phyloP scores from a whole-genome alignment of 2,329 filamentous ascomycete species.

The Emericellopsis atlantica region DNA sequence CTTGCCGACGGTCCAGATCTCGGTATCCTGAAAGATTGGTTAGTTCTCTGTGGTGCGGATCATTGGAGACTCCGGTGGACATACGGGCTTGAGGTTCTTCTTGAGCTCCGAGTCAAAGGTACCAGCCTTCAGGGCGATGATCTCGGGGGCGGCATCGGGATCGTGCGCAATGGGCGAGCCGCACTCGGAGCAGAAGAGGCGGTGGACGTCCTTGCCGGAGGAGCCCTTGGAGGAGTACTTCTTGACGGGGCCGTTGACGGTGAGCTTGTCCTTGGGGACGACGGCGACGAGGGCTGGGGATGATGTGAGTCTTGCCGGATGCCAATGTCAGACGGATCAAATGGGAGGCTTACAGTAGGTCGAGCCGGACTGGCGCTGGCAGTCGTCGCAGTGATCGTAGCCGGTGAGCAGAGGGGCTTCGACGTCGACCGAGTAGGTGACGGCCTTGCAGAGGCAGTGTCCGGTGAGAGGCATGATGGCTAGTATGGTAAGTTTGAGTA shows the following conservation, averaged over 20 bases:
- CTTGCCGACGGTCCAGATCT: slow-evolving; percentile 60
- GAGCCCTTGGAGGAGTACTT: slow-evolving; percentile 46
- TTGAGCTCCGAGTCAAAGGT: slow-evolving; percentile 51
- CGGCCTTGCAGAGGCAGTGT: slow-evolving; percentile 59
- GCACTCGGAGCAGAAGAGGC: slow-evolving; percentile 58
- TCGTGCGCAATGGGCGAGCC: slow-evolving; percentile 60
- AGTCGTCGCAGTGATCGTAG: slow-evolving; percentile 64
- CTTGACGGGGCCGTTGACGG: slow-evolving; percentile 51
- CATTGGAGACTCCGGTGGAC: slow-evolving; percentile 9
- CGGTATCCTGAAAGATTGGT: slow-evolving; percentile 41
- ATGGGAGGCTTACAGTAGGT: slow-evolving; percentile 44
- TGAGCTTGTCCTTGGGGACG: slow-evolving; percentile 53
- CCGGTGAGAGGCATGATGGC: slow-evolving; percentile 51
- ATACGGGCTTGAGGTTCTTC: slow-evolving; percentile 53
- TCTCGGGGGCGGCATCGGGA: slow-evolving; percentile 55
- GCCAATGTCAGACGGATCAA: not conserved
- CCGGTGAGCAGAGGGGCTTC: slow-evolving; percentile 40
- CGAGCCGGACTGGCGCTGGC: slow-evolving; percentile 56
- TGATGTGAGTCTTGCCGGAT: not conserved
- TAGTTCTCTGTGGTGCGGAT: slow-evolving; percentile 2
- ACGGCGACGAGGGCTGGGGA: slow-evolving; percentile 49
- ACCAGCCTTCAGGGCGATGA: slow-evolving; percentile 58
- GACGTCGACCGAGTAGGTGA: slow-evolving; percentile 52
- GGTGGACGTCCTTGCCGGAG: slow-evolving; percentile 52
- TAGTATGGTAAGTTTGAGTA: not conserved